phyloP scores from a whole-genome alignment of 192 early-diverging fungal genomes.

The Coemansia sp. region DNA sequence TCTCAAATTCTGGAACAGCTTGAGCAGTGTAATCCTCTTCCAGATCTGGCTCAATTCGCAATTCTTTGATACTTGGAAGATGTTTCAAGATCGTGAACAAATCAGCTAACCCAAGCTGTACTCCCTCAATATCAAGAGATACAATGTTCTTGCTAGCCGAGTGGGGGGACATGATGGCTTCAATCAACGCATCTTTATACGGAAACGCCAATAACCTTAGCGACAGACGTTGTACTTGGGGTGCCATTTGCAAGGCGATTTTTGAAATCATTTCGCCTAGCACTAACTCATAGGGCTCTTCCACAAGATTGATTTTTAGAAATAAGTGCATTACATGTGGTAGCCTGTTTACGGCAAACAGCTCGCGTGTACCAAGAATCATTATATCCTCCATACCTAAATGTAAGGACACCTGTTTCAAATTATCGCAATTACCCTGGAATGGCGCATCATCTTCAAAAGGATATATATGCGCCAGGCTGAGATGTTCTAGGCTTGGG shows the following conservation, averaged over 20 bases:
- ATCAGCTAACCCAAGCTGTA: background rate
- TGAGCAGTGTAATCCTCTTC: background rate
- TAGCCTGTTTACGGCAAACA: background rate
- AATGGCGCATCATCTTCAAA: constrained; percentile 7
- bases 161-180: background rate
- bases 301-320: background rate
- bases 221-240: background rate
- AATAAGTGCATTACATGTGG: background rate
- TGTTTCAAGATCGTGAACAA: background rate
- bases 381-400: background rate
- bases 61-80: background rate
- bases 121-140: background rate
- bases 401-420: background rate
- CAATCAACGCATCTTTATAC: background rate
- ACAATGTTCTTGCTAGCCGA: constrained; percentile 1
- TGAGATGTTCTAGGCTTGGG: constrained; percentile 1
- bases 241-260: constrained; percentile 6
- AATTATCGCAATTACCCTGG: background rate
- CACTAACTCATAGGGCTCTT: background rate
- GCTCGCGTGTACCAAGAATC: background rate
- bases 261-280: constrained; percentile 7
- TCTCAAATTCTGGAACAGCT: background rate
- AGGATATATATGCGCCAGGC: background rate
- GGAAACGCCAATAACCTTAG: background rate
- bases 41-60: background rate